A percentile compares a stretch with the other conserved stretches of the same genome.
Evolutionary conservation across 305 asterid species (phyloP).

Genomic region (Rubia tinctorum): DNA sequence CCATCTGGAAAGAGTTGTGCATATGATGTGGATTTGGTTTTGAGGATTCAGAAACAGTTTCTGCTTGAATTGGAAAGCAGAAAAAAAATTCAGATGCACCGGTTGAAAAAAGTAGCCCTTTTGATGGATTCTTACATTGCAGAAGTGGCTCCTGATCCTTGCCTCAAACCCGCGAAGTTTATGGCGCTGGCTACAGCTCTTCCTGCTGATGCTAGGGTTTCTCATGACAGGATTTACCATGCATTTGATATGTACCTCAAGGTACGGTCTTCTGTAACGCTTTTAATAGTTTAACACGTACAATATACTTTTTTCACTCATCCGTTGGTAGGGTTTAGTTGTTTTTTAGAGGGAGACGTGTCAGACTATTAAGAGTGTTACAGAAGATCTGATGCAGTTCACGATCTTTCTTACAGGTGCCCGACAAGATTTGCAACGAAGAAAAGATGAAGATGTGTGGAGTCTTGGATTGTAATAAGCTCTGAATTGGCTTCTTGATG

Average conservation of each 20-base stretch:
- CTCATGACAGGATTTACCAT: conserved; percentile 40
- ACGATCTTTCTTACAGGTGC: conserved; percentile 33
- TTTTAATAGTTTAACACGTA: neutral
- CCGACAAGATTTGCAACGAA: conserved; percentile 32
- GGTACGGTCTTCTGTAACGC: conserved; percentile 28
- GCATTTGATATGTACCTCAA: conserved; percentile 46
- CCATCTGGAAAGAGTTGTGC: conserved; percentile 29
- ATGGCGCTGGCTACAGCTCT: conserved; percentile 34
- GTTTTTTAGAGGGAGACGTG: neutral
- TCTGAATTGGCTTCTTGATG: conserved; percentile 27
- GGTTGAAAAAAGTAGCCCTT: conserved; percentile 40
- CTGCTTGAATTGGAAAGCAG: conserved; percentile 3
- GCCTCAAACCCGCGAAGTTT: conserved; percentile 40
- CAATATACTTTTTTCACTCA: no score
- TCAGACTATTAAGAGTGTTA: neutral
- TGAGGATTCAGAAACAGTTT: conserved; percentile 40
- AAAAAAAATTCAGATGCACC: conserved; percentile 1
- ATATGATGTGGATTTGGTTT: conserved; percentile 43
- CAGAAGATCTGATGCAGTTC: neutral
- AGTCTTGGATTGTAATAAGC: conserved; percentile 41
- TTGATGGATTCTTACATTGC: conserved; percentile 48
- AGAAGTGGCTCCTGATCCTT: conserved; percentile 66
- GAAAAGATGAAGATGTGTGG: conserved; percentile 40
- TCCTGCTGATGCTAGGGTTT: conserved; percentile 50
- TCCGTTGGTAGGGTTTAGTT: no score